phyloP scores from a whole-genome alignment of 768 basidiomycete species.

The Termitomyces sp. region DNA sequence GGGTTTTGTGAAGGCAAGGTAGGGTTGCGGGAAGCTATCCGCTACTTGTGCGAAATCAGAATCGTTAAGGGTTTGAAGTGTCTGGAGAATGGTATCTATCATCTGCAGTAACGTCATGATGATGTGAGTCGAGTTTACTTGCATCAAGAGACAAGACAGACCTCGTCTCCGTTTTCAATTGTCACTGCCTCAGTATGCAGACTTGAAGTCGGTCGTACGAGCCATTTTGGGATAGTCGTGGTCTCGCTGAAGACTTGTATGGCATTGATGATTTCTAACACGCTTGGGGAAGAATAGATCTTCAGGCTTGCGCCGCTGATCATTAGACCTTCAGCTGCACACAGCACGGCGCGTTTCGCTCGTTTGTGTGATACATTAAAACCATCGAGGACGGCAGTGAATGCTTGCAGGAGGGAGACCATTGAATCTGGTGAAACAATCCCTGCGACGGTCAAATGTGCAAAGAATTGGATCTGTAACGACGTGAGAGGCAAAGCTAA shows the following conservation, averaged over 20 bases:
- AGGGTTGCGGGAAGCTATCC: constrained; percentile 61
- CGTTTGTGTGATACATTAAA: constrained; percentile 85
- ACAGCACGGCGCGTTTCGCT: constrained; percentile 73
- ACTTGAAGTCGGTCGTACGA: constrained; percentile 57
- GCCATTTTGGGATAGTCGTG: constrained; percentile 47
- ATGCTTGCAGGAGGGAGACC: constrained; percentile 74
- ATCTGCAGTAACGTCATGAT: constrained; percentile 39
- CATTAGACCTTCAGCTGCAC: constrained; percentile 77
- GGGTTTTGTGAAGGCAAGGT: constrained; percentile 40
- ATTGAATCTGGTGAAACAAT: constrained; percentile 76
- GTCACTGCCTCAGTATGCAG: constrained; percentile 39
- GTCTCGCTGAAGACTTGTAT: constrained; percentile 70
- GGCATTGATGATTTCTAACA: constrained; percentile 61
- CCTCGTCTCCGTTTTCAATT: constrained; percentile 58
- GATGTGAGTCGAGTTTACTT: not conserved
- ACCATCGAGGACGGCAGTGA: constrained; percentile 83
- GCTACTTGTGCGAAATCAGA: constrained; percentile 53
- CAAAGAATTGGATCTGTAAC: constrained; percentile 85
- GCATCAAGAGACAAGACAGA: constrained; percentile 19
- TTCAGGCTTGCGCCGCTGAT: constrained; percentile 68
- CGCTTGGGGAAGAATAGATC: constrained; percentile 49
- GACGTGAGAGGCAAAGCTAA: not conserved
- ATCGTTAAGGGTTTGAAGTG: constrained; percentile 56
- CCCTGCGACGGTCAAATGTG: constrained; percentile 73
- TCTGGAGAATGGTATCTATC: constrained; percentile 64